A percentile compares a stretch with the other conserved stretches of the same genome.
These are phyloP conservation scores for Asterophora lycoperdoides DNA, from an alignment of 768 basidiomycete genomes.

Conservation along the genomic window DNA sequence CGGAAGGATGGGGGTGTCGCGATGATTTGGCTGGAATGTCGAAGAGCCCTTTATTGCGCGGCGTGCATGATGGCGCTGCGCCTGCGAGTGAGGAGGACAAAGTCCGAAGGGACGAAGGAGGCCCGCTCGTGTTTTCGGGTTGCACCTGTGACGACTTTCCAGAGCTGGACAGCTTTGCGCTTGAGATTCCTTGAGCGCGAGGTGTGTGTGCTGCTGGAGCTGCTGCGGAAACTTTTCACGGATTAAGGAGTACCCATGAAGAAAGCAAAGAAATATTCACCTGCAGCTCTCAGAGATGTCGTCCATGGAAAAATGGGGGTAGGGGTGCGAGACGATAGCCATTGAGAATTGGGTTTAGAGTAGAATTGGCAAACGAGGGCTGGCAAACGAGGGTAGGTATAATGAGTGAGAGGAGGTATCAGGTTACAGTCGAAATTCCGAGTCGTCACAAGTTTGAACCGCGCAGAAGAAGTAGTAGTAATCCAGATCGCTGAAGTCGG, in stretches of 20 bases:
- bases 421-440: neutral
- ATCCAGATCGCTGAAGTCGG: slow-evolving; percentile 8
- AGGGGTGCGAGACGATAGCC: slow-evolving; percentile 21
- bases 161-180: slow-evolving; percentile 54
- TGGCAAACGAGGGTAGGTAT: neutral
- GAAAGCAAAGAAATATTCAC: neutral
- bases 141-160: slow-evolving; percentile 57
- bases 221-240: slow-evolving; percentile 5
- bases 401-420: slow-evolving; percentile 6
- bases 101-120: slow-evolving; percentile 55
- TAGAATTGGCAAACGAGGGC: neutral
- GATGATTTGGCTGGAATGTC: too few species aligned
- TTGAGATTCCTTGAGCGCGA: slow-evolving; percentile 45
- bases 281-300: slow-evolving; percentile 14
- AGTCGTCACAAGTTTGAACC: too few species aligned
- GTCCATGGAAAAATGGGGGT: slow-evolving; percentile 26
- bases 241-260: neutral
- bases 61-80: slow-evolving; percentile 42
- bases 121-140: slow-evolving; percentile 49
- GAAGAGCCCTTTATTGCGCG: too few species aligned
- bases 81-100: slow-evolving; percentile 57
- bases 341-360: slow-evolving; percentile 9
- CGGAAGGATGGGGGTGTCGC: too few species aligned
- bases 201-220: slow-evolving; percentile 7
- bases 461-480: slow-evolving; percentile 3